Conservation (phyloP, 192 early-diverging fungal genomes). For the Chytriomyces sp. region DNA sequence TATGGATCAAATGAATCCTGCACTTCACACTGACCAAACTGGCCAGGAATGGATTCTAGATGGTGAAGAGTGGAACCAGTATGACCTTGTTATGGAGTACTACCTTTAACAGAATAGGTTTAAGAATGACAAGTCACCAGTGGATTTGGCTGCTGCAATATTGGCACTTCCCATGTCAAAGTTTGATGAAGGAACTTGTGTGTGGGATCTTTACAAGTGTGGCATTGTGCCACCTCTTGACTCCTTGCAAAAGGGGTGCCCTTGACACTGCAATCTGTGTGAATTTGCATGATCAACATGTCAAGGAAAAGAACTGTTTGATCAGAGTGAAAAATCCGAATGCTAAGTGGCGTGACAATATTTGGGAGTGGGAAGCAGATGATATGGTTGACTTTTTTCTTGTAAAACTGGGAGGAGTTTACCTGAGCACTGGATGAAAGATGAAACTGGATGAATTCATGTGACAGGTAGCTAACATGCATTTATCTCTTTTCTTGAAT, state of each 20-base stretch:
- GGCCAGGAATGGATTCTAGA: background rate
- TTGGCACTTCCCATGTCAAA: background rate
- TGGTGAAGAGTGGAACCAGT: background rate
- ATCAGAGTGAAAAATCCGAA: background rate
- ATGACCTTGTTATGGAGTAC: too few relatives aligned
- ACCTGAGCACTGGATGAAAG: too few relatives aligned
- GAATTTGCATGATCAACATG: background rate
- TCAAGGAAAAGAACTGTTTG: background rate
- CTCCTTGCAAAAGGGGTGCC: background rate
- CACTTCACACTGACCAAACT: background rate
- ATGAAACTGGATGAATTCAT: too few relatives aligned
- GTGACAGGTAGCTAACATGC: too few relatives aligned
- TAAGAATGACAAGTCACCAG: background rate
- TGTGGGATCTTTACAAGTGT: constrained; percentile 3
- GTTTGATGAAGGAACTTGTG: background rate
- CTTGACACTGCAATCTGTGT: background rate
- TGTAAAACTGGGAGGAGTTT: too few relatives aligned
- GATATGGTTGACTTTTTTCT: too few relatives aligned
- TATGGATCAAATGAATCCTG: background rate
- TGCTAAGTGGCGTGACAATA: background rate
- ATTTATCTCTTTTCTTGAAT: too few relatives aligned
- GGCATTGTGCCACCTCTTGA: background rate
- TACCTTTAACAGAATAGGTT: too few relatives aligned
- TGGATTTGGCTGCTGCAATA: background rate
- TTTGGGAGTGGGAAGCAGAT: background rate